Conservation (phyloP, 176 grass and related monocot species). For the Oryza officinalis region DNA sequence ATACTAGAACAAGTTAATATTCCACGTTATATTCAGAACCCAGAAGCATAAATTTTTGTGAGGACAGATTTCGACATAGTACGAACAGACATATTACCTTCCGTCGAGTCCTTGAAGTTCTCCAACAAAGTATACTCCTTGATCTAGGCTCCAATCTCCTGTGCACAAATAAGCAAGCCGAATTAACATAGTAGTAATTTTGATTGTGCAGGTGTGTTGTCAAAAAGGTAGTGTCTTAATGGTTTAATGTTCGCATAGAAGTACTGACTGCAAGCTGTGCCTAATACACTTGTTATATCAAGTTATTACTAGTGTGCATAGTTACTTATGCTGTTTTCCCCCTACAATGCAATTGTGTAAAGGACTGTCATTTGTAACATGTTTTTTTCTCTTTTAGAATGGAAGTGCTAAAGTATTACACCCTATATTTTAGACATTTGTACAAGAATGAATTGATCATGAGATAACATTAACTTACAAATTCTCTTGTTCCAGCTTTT, state of each 20-base stretch:
- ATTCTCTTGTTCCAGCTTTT: slow-evolving; percentile 96
- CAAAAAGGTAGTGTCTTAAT: neutral
- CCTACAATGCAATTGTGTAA: slow-evolving; percentile 6
- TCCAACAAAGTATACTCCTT: slow-evolving; percentile 80
- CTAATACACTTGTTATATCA: slow-evolving; percentile 10
- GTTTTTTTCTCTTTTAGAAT: slow-evolving; percentile 25
- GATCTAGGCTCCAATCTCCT: slow-evolving; percentile 94
- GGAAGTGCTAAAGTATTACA: neutral
- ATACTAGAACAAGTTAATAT: slow-evolving; percentile 29
- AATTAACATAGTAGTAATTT: slow-evolving; percentile 21
- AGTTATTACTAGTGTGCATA: neutral
- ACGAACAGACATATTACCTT: slow-evolving; percentile 59
- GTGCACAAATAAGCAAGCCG: slow-evolving; percentile 32
- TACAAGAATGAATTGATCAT: slow-evolving; percentile 31
- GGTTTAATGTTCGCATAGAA: neutral
- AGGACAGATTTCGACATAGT: neutral
- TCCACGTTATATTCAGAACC: slow-evolving; percentile 22
- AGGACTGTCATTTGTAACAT: neutral
- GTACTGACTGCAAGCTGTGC: slow-evolving; percentile 5
- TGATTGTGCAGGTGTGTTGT: neutral
- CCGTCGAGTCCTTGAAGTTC: slow-evolving; percentile 49
- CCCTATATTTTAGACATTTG: slow-evolving; percentile 4
- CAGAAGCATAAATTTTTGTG: slow-evolving; percentile 7
- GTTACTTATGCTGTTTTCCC: neutral
- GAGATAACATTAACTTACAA: slow-evolving; percentile 70